Conservation (phyloP, 768 basidiomycete species). For the Mycena haematopus region DNA sequence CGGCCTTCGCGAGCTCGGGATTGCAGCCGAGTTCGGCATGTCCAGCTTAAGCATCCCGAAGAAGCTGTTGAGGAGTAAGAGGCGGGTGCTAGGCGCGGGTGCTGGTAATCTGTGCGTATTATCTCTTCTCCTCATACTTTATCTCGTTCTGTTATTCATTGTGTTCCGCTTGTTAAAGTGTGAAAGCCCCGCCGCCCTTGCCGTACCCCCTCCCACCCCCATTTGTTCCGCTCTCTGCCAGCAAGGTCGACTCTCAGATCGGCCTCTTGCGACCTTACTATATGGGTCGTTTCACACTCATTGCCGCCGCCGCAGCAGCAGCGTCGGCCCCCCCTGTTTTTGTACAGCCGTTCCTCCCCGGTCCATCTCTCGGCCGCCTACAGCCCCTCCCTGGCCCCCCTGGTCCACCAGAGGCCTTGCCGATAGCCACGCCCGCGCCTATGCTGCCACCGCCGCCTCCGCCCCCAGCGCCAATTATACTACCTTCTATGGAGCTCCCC, state of each 20-base stretch:
- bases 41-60: constrained; percentile 81
- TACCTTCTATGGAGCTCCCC: constrained; percentile 43
- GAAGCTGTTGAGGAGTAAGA: constrained; percentile 73
- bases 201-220: constrained; percentile 88
- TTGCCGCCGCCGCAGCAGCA: constrained; percentile 36
- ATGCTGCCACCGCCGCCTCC: constrained; percentile 21
- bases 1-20: constrained; percentile 85
- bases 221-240: constrained; percentile 73
- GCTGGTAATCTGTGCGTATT: constrained; percentile 55
- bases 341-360: constrained; percentile 15
- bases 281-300: constrained; percentile 55
- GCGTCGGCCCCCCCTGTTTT: constrained; percentile 28
- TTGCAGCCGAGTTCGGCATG: constrained; percentile 85
- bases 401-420: constrained; percentile 3
- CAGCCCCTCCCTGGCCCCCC: constrained; percentile 18
- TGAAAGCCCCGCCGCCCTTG: constrained; percentile 74
- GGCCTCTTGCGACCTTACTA: constrained; percentile 85
- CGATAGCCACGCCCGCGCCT: constrained; percentile 1
- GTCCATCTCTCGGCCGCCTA: constrained; percentile 17
- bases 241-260: constrained; percentile 78
- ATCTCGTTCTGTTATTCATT: constrained; percentile 2
- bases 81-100: constrained; percentile 39
- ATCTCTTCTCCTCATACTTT: constrained; percentile 9
- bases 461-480: constrained; percentile 30
- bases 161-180: constrained; percentile 44